Evolutionary conservation across 805 yeast species (phyloP).

Genomic region (Yamadazyma ubonensis): DNA sequence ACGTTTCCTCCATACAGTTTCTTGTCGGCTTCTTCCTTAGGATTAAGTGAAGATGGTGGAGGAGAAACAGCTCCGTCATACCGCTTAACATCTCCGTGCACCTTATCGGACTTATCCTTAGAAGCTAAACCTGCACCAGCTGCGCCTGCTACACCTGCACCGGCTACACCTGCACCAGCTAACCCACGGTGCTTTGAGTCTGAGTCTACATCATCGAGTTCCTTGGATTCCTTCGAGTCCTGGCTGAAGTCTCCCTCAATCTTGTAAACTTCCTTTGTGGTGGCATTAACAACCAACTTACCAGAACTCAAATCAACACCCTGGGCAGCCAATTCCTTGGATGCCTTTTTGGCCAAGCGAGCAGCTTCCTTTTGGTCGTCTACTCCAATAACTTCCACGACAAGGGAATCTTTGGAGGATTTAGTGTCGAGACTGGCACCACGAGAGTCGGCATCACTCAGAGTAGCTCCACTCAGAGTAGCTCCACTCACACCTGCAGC

Average conservation of each 20-base stretch:
- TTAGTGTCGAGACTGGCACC: background rate
- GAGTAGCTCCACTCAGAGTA: too few species aligned
- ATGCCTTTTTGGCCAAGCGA: slow-evolving; percentile 30
- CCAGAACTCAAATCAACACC: slow-evolving; percentile 36
- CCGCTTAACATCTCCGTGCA: slow-evolving; percentile 3
- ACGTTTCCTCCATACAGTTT: slow-evolving; percentile 11
- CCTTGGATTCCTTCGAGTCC: too few species aligned
- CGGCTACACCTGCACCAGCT: slow-evolving; percentile 20
- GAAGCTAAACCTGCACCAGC: slow-evolving; percentile 11
- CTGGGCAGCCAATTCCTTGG: slow-evolving; percentile 27
- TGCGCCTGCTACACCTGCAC: slow-evolving; percentile 15
- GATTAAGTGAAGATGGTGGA: slow-evolving; percentile 6
- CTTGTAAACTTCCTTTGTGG: slow-evolving; percentile 32
- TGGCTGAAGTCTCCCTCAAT: slow-evolving; percentile 15
- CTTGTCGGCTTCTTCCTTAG: slow-evolving; percentile 6
- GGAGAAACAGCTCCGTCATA: slow-evolving; percentile 8
- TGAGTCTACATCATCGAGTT: slow-evolving; percentile 3
- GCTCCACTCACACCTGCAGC: too few species aligned
- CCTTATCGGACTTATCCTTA: slow-evolving; percentile 2
- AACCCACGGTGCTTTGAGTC: slow-evolving; percentile 7
- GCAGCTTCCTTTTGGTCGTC: slow-evolving; percentile 29
- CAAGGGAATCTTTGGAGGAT: background rate
- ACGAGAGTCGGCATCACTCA: background rate
- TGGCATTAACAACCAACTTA: slow-evolving; percentile 33
- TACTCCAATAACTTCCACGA: slow-evolving; percentile 37